phyloP scores from a whole-genome alignment of 257 asterid genomes.

The Cruciata laevipes region DNA sequence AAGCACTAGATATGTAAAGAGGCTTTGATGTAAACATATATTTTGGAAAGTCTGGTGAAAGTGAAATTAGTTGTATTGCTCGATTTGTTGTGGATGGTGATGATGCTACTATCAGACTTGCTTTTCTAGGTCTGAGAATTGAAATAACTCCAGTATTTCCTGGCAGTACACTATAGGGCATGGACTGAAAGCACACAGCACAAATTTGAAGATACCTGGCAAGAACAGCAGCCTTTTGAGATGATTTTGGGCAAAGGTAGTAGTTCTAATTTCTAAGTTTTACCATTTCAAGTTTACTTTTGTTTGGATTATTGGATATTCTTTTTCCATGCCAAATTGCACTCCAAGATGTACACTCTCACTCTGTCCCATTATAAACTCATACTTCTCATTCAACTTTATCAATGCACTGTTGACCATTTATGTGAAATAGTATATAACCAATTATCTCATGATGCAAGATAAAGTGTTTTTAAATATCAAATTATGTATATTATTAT shows the following conservation, averaged over 20 bases:
- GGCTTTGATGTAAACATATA: background rate
- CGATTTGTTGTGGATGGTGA: background rate
- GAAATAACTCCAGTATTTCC: constrained; percentile 1
- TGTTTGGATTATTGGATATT: background rate
- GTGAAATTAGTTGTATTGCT: background rate
- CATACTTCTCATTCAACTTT: background rate
- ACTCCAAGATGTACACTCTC: background rate
- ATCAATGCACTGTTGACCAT: too few relatives aligned
- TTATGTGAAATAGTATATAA: too few relatives aligned
- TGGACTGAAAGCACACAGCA: constrained; percentile 87
- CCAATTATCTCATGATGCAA: too few relatives aligned
- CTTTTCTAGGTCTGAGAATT: background rate
- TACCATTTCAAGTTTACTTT: constrained; percentile 1
- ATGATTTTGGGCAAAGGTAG: constrained; percentile 87
- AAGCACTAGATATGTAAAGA: background rate
- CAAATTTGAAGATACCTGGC: constrained; percentile 98
- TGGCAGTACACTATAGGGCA: constrained; percentile 84
- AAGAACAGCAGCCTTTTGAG: constrained; percentile 88
- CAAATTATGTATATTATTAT: too few relatives aligned
- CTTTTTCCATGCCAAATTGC: background rate
- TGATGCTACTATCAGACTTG: background rate
- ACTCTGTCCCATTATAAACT: background rate
- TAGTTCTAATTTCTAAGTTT: constrained; percentile 1
- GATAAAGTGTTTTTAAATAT: too few relatives aligned
- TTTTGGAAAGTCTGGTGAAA: background rate